phyloP scores from a whole-genome alignment of 2,329 filamentous ascomycete species.

The Didymella sp. region DNA sequence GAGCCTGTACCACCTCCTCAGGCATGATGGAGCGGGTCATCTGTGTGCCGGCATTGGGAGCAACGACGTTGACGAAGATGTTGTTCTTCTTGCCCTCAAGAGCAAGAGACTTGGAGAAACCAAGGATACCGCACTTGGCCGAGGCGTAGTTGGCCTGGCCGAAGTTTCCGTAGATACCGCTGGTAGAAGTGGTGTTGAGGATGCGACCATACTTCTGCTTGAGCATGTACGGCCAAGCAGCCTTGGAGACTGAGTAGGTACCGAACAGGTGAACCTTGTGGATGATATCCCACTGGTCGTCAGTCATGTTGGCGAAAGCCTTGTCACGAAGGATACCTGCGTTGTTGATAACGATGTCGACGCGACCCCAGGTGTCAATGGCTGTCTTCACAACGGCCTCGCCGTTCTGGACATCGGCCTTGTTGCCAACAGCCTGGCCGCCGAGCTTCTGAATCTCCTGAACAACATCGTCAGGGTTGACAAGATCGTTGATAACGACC shows the following conservation, averaged over 20 bases:
- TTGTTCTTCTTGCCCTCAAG: conserved; percentile 96
- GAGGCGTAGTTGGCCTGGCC: conserved; percentile 98
- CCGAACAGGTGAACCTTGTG: conserved; percentile 91
- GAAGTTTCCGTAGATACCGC: conserved; percentile 98
- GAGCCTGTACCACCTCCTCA: conserved; percentile 96
- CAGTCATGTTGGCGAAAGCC: conserved; percentile 97
- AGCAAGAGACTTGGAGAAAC: conserved; percentile 91
- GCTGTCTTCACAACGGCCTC: conserved; percentile 90
- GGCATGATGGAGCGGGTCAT: conserved; percentile 96
- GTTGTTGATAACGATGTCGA: conserved; percentile 97
- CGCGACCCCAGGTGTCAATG: conserved; percentile 89
- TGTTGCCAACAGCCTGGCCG: conserved; percentile 89
- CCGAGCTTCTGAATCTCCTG: conserved; percentile 90
- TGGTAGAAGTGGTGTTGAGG: conserved; percentile 95
- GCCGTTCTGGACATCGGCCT: conserved; percentile 91
- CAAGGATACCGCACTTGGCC: conserved; percentile 76
- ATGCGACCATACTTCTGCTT: conserved; percentile 99
- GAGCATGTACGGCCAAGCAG: conserved; percentile 95
- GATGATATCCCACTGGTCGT: conserved; percentile 90
- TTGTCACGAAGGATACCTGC: conserved; percentile 97
- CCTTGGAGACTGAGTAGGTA: conserved; percentile 96
- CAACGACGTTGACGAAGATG: conserved; percentile 97
- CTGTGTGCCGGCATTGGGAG: conserved; percentile 92
- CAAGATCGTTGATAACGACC: conserved; percentile 94
- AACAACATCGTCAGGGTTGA: conserved; percentile 88